A percentile compares a stretch with the other conserved stretches of the same genome.
Conservation (phyloP, 345 rosid species). For the Rhodomyrtus tomentosa region DNA sequence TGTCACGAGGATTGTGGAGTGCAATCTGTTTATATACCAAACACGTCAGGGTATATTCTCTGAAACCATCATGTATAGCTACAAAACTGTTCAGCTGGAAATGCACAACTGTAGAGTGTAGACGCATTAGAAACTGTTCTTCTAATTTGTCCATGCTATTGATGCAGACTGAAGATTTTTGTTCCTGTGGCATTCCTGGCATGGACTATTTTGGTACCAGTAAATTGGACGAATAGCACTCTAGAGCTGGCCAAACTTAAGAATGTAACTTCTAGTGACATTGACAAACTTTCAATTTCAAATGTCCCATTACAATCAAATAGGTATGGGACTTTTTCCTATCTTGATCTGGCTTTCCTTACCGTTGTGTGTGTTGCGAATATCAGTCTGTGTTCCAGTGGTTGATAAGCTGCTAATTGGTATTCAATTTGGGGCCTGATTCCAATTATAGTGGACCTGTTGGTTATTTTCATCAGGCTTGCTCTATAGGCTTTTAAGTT, state of each 20-base stretch:
- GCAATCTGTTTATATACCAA: neutral
- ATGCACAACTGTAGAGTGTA: neutral
- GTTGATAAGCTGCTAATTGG: neutral
- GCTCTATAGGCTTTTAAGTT: neutral
- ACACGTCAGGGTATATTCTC: neutral
- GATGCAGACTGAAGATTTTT: constrained; percentile 75
- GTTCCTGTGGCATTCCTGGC: constrained; percentile 66
- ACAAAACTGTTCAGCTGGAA: neutral
- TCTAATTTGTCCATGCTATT: neutral
- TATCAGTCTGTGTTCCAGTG: neutral
- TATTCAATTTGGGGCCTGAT: neutral
- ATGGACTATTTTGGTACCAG: constrained; percentile 74
- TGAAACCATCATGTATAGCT: neutral
- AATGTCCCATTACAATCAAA: constrained; percentile 52
- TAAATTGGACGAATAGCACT: constrained; percentile 50
- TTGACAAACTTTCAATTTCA: constrained; percentile 87
- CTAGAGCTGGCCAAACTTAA: constrained; percentile 17
- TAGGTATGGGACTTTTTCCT: constrained; percentile 27
- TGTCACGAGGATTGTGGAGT: neutral
- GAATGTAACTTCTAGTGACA: constrained; percentile 69
- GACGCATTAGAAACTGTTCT: neutral
- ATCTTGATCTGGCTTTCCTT: neutral
- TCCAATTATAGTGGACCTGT: neutral
- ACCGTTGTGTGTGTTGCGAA: neutral
- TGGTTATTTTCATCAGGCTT: neutral